Evolutionary conservation across 108 stramenopile species (phyloP).

Genomic region (Nitzschia inconspicua): DNA sequence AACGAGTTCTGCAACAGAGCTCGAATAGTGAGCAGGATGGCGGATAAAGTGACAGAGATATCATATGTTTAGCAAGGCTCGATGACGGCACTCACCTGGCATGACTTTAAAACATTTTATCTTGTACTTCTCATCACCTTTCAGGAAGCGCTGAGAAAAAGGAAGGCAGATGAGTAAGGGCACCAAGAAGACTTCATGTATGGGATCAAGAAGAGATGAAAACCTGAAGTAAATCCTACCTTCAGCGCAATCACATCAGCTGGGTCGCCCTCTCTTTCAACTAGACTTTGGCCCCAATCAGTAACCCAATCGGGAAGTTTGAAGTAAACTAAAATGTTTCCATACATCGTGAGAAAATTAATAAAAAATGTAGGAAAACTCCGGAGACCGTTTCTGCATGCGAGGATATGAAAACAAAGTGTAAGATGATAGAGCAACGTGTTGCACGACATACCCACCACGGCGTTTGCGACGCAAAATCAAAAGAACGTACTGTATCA

Average conservation of each 20-base stretch:
- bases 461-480: no score
- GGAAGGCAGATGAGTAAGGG: neutral
- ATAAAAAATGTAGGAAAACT: constrained; percentile 43
- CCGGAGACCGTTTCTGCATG: constrained; percentile 48
- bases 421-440: no score
- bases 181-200: neutral
- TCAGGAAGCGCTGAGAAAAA: constrained; percentile 35
- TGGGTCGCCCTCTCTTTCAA: constrained; percentile 38
- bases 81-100: no score
- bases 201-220: no score
- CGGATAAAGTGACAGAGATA: no score
- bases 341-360: constrained; percentile 52
- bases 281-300: constrained; percentile 36
- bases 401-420: no score
- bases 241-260: constrained; percentile 52
- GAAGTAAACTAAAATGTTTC: constrained; percentile 54
- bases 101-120: constrained; percentile 36
- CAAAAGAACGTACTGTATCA: constrained; percentile 42
- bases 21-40: no score
- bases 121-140: constrained; percentile 43
- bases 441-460: no score
- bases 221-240: constrained; percentile 23
- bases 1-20: no score
- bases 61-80: no score
- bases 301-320: constrained; percentile 54